These are phyloP conservation scores for Kregervanrija pseudodelftensis DNA, from an alignment of 805 yeast genomes.

Conservation along the genomic window DNA sequence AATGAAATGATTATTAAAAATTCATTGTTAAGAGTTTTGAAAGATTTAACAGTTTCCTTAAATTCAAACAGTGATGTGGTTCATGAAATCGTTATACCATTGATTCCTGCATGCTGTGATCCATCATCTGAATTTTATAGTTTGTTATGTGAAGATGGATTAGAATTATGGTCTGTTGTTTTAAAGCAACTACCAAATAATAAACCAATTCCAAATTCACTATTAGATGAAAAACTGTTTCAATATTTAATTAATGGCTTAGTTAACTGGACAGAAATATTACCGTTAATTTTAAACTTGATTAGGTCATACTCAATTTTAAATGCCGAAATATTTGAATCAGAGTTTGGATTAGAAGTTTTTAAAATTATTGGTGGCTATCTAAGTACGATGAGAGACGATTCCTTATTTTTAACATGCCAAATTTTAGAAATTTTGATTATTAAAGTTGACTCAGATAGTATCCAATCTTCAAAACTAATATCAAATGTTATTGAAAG, in stretches of 20 bases:
- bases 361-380: constrained; percentile 48
- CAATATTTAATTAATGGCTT: constrained; percentile 52
- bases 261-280: constrained; percentile 63
- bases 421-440: constrained; percentile 47
- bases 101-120: constrained; percentile 56
- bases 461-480: constrained; percentile 11
- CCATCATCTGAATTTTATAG: constrained; percentile 46
- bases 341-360: constrained; percentile 32
- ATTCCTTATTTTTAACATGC: constrained; percentile 49
- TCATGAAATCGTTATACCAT: constrained; percentile 55
- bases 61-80: constrained; percentile 43
- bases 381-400: constrained; percentile 61
- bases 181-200: constrained; percentile 51
- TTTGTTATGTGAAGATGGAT: constrained; percentile 76
- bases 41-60: constrained; percentile 48
- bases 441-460: constrained; percentile 21
- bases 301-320: constrained; percentile 55
- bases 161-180: constrained; percentile 72
- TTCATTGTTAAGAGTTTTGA: constrained; percentile 48
- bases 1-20: constrained; percentile 43
- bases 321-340: constrained; percentile 35
- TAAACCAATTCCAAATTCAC: constrained; percentile 26
- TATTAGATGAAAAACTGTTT: constrained; percentile 34
- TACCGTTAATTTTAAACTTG: constrained; percentile 56
- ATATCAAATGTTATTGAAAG: constrained; percentile 30